These are phyloP conservation scores for Echinosophora koreensis DNA, from an alignment of 306 rosid species.

Conservation along the genomic window DNA sequence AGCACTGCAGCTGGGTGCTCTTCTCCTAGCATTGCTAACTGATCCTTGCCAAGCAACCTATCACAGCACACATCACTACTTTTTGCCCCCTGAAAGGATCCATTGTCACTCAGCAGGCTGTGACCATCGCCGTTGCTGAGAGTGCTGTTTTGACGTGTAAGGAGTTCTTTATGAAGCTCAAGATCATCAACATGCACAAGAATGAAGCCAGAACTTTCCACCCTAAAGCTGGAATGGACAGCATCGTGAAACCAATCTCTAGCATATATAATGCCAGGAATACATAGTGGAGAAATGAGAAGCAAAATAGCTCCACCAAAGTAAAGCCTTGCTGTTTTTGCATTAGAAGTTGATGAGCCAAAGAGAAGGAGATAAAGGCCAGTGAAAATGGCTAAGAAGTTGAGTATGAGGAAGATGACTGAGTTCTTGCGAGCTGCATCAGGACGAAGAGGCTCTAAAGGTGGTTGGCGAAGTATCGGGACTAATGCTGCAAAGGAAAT, in stretches of 20 bases:
- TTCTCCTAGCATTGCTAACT: slow-evolving; percentile 82
- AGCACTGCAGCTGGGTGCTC: slow-evolving; percentile 72
- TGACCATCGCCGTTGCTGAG: slow-evolving; percentile 50
- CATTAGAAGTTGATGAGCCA: slow-evolving; percentile 58
- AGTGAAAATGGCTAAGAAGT: slow-evolving; percentile 76
- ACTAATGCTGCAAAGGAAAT: slow-evolving; percentile 67
- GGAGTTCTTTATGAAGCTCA: slow-evolving; percentile 87
- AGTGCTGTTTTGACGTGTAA: slow-evolving; percentile 57
- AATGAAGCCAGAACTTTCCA: slow-evolving; percentile 65
- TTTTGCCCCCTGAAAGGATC: slow-evolving; percentile 37
- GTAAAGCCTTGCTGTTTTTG: slow-evolving; percentile 57
- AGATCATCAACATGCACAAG: slow-evolving; percentile 89
- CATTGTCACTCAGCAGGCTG: slow-evolving; percentile 41
- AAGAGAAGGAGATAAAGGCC: slow-evolving; percentile 86
- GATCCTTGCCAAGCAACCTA: slow-evolving; percentile 58
- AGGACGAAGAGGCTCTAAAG: slow-evolving; percentile 69
- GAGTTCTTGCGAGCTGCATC: slow-evolving; percentile 75
- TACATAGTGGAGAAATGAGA: slow-evolving; percentile 68
- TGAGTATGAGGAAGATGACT: slow-evolving; percentile 69
- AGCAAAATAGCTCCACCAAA: slow-evolving; percentile 76
- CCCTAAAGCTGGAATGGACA: slow-evolving; percentile 62
- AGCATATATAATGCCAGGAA: slow-evolving; percentile 86
- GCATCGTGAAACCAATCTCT: slow-evolving; percentile 67
- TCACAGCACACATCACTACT: slow-evolving; percentile 54
- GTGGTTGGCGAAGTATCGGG: slow-evolving; percentile 87